Percentiles rank a stretch among this genome's conserved stretches.
These are phyloP conservation scores for Casuarina equisetifolia DNA, from an alignment of 306 rosid species.

Conservation along the genomic window DNA sequence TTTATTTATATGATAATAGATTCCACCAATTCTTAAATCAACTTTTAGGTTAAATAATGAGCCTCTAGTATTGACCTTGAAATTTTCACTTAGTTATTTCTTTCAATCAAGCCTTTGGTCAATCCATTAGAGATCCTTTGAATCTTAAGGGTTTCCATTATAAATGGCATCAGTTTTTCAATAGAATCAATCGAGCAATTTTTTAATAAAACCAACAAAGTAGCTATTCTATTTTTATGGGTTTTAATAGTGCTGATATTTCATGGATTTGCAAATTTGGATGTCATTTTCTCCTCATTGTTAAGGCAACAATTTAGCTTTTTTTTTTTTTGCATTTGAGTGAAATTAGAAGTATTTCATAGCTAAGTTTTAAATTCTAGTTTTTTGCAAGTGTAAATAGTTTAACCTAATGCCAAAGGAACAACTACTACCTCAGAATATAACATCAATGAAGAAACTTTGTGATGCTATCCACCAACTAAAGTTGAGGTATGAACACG, in stretches of 20 bases:
- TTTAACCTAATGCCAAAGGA: slow-evolving; percentile 86
- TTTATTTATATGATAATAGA: too few species aligned
- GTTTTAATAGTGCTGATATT: slow-evolving; percentile 71
- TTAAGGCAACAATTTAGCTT: slow-evolving; percentile 62
- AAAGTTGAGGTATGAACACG: slow-evolving; percentile 81
- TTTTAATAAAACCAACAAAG: slow-evolving; percentile 41
- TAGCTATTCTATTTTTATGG: slow-evolving; percentile 71
- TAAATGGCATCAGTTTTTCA: slow-evolving; percentile 78
- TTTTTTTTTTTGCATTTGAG: slow-evolving; percentile 83
- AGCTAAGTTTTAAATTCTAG: slow-evolving; percentile 86
- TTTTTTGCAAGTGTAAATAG: slow-evolving; percentile 85
- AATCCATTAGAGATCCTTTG: slow-evolving; percentile 70
- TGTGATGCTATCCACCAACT: slow-evolving; percentile 75
- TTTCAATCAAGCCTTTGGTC: slow-evolving; percentile 86
- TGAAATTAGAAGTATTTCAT: slow-evolving; percentile 72
- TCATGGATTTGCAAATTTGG: slow-evolving; percentile 98
- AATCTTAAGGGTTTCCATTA: slow-evolving; percentile 24
- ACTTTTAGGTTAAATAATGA: too few species aligned
- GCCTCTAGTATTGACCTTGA: slow-evolving; percentile 44
- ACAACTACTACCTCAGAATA: slow-evolving; percentile 28
- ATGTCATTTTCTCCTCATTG: slow-evolving; percentile 67
- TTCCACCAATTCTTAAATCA: too few species aligned
- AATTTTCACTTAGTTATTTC: slow-evolving; percentile 80
- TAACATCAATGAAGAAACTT: slow-evolving; percentile 64
- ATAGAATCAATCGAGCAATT: slow-evolving; percentile 2